Percentiles rank a stretch among this genome's conserved stretches.
Evolutionary conservation across 805 yeast species (phyloP).

Genomic region (Candida oleophila): DNA sequence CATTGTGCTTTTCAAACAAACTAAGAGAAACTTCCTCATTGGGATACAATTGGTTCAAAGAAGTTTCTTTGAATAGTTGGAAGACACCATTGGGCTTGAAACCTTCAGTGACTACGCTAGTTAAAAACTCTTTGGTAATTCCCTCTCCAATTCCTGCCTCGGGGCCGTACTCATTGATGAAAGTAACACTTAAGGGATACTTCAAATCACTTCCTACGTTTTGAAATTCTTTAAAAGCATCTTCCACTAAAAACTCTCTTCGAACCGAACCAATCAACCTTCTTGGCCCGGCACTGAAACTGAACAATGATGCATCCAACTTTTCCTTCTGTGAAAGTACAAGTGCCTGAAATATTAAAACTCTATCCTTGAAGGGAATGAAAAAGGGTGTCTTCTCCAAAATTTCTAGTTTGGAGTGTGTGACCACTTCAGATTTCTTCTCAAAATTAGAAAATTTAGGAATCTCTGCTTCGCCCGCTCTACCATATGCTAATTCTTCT

Average conservation of each 20-base stretch:
- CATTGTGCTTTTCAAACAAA: slow-evolving; percentile 22
- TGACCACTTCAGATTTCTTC: slow-evolving; percentile 20
- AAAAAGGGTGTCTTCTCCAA: slow-evolving; percentile 73
- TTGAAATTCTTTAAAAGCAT: slow-evolving; percentile 64
- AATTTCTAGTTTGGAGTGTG: slow-evolving; percentile 42
- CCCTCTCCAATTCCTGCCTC: slow-evolving; percentile 98
- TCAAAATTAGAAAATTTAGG: slow-evolving; percentile 51
- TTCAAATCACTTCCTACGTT: slow-evolving; percentile 56
- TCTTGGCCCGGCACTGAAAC: slow-evolving; percentile 57
- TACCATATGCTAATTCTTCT: too few species aligned
- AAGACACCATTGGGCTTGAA: slow-evolving; percentile 38
- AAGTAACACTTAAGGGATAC: slow-evolving; percentile 57
- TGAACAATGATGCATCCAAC: slow-evolving; percentile 45
- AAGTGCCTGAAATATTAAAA: slow-evolving; percentile 64
- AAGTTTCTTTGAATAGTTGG: slow-evolving; percentile 40
- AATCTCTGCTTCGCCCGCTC: slow-evolving; percentile 9
- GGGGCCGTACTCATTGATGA: slow-evolving; percentile 58
- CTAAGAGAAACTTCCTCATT: slow-evolving; percentile 51
- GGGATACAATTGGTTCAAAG: slow-evolving; percentile 69
- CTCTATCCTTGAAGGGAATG: slow-evolving; percentile 73
- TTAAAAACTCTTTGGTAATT: slow-evolving; percentile 84
- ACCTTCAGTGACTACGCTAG: slow-evolving; percentile 67
- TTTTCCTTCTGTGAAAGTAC: slow-evolving; percentile 51
- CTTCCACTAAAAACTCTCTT: slow-evolving; percentile 70
- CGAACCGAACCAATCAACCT: slow-evolving; percentile 40